These are phyloP conservation scores for Vitis amurensis DNA, from an alignment of 164 flowering plant genomes.

Conservation along the genomic window DNA sequence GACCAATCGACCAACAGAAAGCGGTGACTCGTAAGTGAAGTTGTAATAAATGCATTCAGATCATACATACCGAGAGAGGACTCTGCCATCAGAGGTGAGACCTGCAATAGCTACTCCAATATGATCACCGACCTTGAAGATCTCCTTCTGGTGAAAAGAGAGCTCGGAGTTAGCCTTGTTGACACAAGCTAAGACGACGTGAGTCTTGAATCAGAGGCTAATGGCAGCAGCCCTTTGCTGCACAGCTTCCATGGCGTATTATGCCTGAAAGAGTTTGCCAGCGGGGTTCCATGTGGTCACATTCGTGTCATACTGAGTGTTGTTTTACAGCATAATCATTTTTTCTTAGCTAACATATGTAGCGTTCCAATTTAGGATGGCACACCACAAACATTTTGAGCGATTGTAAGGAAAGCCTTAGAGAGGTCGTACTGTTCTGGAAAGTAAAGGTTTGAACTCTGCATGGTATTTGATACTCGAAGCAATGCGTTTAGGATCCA, in stretches of 20 bases:
- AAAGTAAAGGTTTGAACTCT: too few species aligned
- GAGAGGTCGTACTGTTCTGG: too few species aligned
- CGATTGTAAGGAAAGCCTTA: too few species aligned
- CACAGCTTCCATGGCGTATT: conserved; percentile 99
- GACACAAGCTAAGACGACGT: conserved; percentile 83
- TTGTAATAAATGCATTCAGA: conserved; percentile 53
- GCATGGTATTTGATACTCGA: too few species aligned
- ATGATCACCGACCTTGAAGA: conserved; percentile 91
- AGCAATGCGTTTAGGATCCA: too few species aligned
- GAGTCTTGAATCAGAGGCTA: conserved; percentile 77
- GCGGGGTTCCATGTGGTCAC: conserved; percentile 94
- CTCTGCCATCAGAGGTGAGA: conserved; percentile 94
- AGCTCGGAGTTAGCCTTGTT: conserved; percentile 93
- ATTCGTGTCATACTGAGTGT: conserved; percentile 71
- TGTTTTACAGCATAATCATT: too few species aligned
- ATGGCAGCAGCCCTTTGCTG: conserved; percentile 40
- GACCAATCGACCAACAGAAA: too few species aligned
- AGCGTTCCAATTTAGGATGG: too few species aligned
- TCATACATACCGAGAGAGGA: conserved; percentile 75
- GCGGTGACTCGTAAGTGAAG: too few species aligned
- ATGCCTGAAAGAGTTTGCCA: conserved; percentile 89
- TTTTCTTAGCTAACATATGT: too few species aligned
- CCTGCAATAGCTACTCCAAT: conserved; percentile 96
- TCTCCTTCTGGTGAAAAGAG: conserved; percentile 95
- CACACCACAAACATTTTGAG: too few species aligned